These are phyloP conservation scores for Aspergillus nanangensis DNA, from an alignment of 495 filamentous ascomycete species.

Conservation along the genomic window DNA sequence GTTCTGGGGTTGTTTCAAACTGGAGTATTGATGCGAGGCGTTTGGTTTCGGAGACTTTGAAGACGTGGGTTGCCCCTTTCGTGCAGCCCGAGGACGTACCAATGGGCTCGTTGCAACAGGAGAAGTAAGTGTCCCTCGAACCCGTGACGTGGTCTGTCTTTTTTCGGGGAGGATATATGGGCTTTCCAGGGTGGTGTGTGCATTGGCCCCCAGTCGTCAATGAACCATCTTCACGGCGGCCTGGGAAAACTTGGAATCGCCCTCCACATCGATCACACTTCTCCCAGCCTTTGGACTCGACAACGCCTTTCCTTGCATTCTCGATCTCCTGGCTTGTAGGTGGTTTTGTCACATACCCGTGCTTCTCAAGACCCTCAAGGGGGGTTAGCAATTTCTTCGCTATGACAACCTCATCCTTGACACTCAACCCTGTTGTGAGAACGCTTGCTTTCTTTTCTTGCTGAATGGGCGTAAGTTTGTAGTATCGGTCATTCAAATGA, in stretches of 20 bases:
- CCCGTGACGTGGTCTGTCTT: conserved; percentile 43
- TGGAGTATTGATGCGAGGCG: conserved; percentile 72
- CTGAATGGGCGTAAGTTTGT: conserved; percentile 27
- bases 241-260: conserved; percentile 90
- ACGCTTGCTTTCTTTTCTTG: conserved; percentile 19
- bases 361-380: conserved; percentile 52
- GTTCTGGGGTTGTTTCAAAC: conserved; percentile 70
- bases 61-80: conserved; percentile 69
- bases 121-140: conserved; percentile 52
- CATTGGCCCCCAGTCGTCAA: conserved; percentile 74
- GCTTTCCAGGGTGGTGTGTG: conserved; percentile 68
- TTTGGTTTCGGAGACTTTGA: conserved; percentile 73
- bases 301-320: conserved; percentile 57
- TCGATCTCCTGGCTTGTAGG: conserved; percentile 59
- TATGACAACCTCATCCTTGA: conserved; percentile 63
- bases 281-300: conserved; percentile 71
- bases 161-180: conserved; percentile 46
- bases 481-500: conserved; percentile 40
- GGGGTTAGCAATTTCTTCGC: conserved; percentile 55
- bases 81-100: conserved; percentile 72
- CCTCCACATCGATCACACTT: conserved; percentile 79
- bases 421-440: conserved; percentile 64
- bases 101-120: conserved; percentile 71
- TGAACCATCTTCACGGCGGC: conserved; percentile 75
- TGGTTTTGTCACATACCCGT: conserved; percentile 67